A percentile compares a stretch with the other conserved stretches of the same genome.
Evolutionary conservation across 106 monocot species (phyloP).

Genomic region (Dendrobium nobile): DNA sequence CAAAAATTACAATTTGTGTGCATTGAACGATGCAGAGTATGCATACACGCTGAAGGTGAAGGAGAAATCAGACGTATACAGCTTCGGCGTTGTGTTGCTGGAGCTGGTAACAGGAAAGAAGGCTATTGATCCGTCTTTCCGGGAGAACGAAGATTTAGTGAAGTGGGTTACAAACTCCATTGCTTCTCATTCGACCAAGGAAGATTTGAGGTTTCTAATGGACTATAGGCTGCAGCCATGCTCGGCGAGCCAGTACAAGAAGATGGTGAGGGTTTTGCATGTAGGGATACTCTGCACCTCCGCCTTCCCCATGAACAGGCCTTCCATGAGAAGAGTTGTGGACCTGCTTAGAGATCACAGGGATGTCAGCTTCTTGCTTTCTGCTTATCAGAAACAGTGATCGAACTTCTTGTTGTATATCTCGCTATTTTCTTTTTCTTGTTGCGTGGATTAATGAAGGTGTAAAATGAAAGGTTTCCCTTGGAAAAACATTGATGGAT

Average conservation of each 20-base stretch:
- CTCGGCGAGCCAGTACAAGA: constrained; percentile 29
- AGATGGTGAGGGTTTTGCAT: constrained; percentile 31
- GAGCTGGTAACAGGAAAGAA: constrained; percentile 52
- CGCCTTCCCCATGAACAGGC: constrained; percentile 38
- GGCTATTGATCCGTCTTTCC: constrained; percentile 33
- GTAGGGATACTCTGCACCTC: constrained; percentile 47
- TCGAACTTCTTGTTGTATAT: no score
- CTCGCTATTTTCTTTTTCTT: no score
- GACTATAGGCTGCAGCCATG: no score
- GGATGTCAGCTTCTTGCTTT: constrained; percentile 8
- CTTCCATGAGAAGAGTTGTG: constrained; percentile 48
- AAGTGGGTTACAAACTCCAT: no score
- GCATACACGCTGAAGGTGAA: constrained; percentile 55
- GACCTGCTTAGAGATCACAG: constrained; percentile 38
- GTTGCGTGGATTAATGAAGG: no score
- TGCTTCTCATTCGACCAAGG: no score
- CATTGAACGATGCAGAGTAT: constrained; percentile 31
- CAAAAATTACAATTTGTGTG: not conserved
- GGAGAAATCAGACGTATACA: constrained; percentile 37
- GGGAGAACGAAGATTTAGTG: constrained; percentile 15
- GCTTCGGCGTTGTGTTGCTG: constrained; percentile 24
- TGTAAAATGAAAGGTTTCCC: no score
- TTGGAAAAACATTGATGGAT: no score
- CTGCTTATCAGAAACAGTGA: no score
- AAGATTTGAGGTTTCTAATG: no score